Evolutionary conservation across 2,329 filamentous ascomycete genomes (phyloP).

Genomic region (Elsinoe arachidis): DNA sequence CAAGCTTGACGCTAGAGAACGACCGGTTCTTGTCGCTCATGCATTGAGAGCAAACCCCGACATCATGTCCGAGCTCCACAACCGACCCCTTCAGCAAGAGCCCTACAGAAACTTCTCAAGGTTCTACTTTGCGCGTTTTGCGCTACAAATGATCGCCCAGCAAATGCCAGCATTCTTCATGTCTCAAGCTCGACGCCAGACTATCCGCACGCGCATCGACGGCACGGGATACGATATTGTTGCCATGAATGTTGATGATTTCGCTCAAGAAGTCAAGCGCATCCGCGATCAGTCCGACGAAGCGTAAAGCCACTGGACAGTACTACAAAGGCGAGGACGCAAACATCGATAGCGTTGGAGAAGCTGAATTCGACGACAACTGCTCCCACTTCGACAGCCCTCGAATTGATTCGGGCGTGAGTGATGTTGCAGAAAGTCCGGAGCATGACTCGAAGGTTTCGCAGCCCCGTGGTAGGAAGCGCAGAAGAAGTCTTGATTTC

Average conservation of each 20-base stretch:
- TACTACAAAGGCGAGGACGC: background rate
- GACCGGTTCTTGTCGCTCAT: background rate
- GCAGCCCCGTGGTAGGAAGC: background rate
- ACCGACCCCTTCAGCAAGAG: background rate
- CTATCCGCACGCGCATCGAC: background rate
- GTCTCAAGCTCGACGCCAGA: background rate
- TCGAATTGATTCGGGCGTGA: too few relatives aligned
- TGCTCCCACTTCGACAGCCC: background rate
- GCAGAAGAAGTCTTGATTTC: background rate
- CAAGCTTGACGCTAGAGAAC: background rate
- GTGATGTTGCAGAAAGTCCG: too few relatives aligned
- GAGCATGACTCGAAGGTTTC: too few relatives aligned
- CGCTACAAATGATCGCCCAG: background rate
- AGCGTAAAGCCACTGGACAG: background rate
- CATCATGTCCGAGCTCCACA: background rate
- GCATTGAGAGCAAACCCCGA: background rate
- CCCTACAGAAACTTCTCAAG: background rate
- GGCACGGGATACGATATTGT: background rate
- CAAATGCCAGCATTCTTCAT: background rate
- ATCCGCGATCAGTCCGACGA: background rate
- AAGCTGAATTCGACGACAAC: background rate
- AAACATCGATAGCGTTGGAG: background rate
- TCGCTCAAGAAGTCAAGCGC: background rate
- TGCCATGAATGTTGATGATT: background rate
- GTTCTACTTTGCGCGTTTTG: background rate